phyloP scores from a whole-genome alignment of 192 early-diverging fungal species.

The Glomus cerebriforme region DNA sequence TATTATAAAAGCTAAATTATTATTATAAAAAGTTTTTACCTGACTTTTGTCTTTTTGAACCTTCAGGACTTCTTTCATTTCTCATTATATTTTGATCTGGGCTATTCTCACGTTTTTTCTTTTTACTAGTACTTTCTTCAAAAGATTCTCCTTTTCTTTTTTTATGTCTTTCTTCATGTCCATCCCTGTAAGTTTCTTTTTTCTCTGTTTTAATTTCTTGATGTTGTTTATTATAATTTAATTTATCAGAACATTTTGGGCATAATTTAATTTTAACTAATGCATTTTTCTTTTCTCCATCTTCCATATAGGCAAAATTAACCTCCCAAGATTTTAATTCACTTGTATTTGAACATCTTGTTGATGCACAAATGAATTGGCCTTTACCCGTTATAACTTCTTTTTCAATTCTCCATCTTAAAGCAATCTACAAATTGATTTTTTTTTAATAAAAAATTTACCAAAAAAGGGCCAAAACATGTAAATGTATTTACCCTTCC shows the following conservation, averaged over 20 bases:
- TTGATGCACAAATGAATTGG: constrained; percentile 73
- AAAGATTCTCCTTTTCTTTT: not conserved
- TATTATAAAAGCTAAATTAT: not conserved
- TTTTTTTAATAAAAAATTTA: constrained; percentile 65
- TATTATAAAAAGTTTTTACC: not conserved
- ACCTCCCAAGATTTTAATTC: constrained; percentile 80
- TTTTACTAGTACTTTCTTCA: not conserved
- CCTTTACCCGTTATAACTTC: constrained; percentile 75
- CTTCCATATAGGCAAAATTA: constrained; percentile 81
- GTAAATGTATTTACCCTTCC: constrained; percentile 46
- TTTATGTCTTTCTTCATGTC: not conserved
- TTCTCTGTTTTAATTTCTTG: constrained; percentile 32
- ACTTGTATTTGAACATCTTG: constrained; percentile 47
- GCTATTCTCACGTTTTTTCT: not conserved
- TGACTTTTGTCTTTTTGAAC: not conserved
- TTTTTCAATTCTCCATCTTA: constrained; percentile 70
- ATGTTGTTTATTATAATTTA: constrained; percentile 72
- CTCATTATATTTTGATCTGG: not conserved
- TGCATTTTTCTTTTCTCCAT: constrained; percentile 72
- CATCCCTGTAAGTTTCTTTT: not conserved
- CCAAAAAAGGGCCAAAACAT: not conserved
- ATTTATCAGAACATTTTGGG: constrained; percentile 61
- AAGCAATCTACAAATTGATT: constrained; percentile 51
- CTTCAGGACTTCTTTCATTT: not conserved
- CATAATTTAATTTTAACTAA: constrained; percentile 83